Evolutionary conservation across 345 rosid genomes (phyloP).

Genomic region (Eucalyptus victrix): DNA sequence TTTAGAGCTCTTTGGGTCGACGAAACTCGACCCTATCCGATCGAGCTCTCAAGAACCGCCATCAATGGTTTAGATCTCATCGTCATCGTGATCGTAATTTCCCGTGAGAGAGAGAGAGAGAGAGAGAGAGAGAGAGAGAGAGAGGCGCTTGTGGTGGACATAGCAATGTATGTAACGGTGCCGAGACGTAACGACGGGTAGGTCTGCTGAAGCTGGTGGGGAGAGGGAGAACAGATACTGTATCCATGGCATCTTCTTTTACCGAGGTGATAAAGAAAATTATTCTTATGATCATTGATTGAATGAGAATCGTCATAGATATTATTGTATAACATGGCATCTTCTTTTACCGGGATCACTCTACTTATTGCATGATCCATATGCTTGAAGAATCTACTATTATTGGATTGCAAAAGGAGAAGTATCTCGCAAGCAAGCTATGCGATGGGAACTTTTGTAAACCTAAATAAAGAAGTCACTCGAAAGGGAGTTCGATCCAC

Average conservation of each 20-base stretch:
- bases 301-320: neutral
- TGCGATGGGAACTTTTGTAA: neutral
- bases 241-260: neutral
- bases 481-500: neutral
- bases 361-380: neutral
- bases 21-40: neutral
- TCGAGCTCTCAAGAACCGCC: neutral
- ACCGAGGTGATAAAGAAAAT: neutral
- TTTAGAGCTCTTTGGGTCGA: neutral
- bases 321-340: neutral
- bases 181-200: neutral
- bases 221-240: neutral
- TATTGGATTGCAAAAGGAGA: neutral
- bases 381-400: neutral
- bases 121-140: neutral
- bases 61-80: neutral
- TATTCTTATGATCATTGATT: neutral
- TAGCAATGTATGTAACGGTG: neutral
- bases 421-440: neutral
- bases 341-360: neutral
- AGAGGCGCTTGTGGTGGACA: neutral
- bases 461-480: neutral
- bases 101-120: neutral
- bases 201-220: neutral
- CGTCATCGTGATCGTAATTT: neutral